Conservation (phyloP, 305 asterid species). For the Ilex paraguariensis region DNA sequence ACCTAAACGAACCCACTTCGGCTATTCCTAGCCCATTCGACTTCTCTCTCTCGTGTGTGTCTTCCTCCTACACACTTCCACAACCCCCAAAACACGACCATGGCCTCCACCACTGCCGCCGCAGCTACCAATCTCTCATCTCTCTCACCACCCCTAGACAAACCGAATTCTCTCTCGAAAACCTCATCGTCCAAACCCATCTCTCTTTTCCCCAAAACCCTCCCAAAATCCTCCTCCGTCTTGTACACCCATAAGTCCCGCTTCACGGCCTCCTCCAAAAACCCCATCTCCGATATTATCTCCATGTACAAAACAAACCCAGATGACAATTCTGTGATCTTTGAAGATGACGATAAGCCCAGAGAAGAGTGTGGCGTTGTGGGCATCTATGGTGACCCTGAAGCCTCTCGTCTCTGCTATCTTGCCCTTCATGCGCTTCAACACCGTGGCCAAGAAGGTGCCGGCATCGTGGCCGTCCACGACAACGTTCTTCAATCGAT, state of each 20-base stretch:
- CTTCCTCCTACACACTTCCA: no score
- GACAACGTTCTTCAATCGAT: constrained; percentile 62
- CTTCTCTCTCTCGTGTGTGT: neutral
- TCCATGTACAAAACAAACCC: constrained; percentile 1
- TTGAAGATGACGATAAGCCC: constrained; percentile 46
- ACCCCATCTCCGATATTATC: constrained; percentile 43
- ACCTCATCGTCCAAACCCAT: constrained; percentile 21
- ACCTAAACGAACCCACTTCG: constrained; percentile 7
- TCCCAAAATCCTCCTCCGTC: constrained; percentile 22
- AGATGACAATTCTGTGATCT: neutral
- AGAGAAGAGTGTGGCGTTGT: constrained; percentile 94
- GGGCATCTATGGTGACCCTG: constrained; percentile 82
- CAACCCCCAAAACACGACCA: constrained; percentile 13
- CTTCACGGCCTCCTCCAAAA: constrained; percentile 29
- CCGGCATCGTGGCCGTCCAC: constrained; percentile 79
- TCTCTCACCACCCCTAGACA: constrained; percentile 9
- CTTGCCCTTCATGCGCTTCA: constrained; percentile 86
- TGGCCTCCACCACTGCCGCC: constrained; percentile 11
- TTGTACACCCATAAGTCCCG: constrained; percentile 14
- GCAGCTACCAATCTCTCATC: neutral
- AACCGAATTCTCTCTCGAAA: constrained; percentile 13
- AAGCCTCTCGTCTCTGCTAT: constrained; percentile 78
- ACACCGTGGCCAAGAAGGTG: constrained; percentile 96
- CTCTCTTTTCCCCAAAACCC: constrained; percentile 22
- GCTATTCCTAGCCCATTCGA: constrained; percentile 35